Evolutionary conservation across 2,329 filamentous ascomycete species (phyloP).

Genomic region (Talaromyces atroroseus): DNA sequence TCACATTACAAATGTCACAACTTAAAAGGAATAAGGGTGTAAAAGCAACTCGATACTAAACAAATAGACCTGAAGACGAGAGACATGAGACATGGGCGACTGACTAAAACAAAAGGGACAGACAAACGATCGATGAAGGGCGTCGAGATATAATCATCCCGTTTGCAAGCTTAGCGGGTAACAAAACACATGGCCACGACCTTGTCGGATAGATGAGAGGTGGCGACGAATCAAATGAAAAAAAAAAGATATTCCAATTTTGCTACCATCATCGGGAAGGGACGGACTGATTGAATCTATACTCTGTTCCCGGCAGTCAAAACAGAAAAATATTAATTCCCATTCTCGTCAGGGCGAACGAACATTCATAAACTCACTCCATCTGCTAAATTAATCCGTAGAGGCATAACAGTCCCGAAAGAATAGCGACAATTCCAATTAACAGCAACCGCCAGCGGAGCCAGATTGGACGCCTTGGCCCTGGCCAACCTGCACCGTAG

Average conservation of each 20-base stretch:
- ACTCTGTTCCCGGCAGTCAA: constrained; percentile 11
- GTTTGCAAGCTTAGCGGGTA: not conserved
- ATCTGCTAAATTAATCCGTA: not conserved
- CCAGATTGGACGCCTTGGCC: constrained; percentile 89
- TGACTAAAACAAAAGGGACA: constrained; percentile 4
- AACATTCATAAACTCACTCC: constrained; percentile 19
- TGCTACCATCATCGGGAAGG: not conserved
- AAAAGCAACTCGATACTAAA: constrained; percentile 1
- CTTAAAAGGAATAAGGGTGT: not conserved
- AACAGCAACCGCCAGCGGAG: constrained; percentile 85
- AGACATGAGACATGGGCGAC: constrained; percentile 13
- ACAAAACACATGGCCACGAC: not conserved
- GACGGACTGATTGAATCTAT: not conserved
- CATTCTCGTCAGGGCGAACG: constrained; percentile 9
- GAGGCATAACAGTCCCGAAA: not conserved
- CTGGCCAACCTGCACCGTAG: constrained; percentile 89
- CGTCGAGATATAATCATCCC: not conserved
- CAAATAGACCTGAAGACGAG: constrained; percentile 11
- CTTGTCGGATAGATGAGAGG: not conserved
- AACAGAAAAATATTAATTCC: constrained; percentile 23
- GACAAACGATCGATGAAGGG: not conserved
- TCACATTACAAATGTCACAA: constrained; percentile 13
- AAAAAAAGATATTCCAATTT: not conserved
- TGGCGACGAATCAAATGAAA: not conserved
- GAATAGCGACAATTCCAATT: constrained; percentile 39